These are phyloP conservation scores for Chalciporus sp. DNA, from an alignment of 1,284 basidiomycete species.

Conservation along the genomic window DNA sequence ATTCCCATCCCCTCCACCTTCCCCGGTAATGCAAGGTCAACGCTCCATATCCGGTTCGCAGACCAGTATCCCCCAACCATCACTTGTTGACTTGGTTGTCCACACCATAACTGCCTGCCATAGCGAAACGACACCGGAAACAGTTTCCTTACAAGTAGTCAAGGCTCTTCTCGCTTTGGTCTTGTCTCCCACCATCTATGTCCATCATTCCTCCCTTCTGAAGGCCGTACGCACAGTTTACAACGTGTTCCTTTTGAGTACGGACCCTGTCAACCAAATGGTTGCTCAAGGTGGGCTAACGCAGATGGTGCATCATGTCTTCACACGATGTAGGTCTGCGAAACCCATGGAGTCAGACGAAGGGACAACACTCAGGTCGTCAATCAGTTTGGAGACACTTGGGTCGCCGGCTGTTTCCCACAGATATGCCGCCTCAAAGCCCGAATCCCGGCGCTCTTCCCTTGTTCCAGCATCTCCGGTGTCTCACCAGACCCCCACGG, in stretches of 20 bases:
- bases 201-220: slow-evolving; percentile 92
- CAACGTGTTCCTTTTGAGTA: slow-evolving; percentile 91
- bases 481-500: slow-evolving; percentile 4
- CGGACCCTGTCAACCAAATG: slow-evolving; percentile 90
- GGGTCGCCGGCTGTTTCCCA: slow-evolving; percentile 10
- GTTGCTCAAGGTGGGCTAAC: slow-evolving; percentile 95
- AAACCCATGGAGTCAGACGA: slow-evolving; percentile 36
- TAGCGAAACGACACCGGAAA: slow-evolving; percentile 81
- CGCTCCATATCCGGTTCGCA: slow-evolving; percentile 52
- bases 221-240: slow-evolving; percentile 96
- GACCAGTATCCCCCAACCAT: slow-evolving; percentile 55
- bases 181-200: slow-evolving; percentile 81
- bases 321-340: slow-evolving; percentile 67
- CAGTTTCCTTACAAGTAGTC: slow-evolving; percentile 93
- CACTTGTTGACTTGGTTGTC: slow-evolving; percentile 88
- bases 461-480: slow-evolving; percentile 1
- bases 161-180: slow-evolving; percentile 90
- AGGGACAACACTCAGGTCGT: slow-evolving; percentile 18
- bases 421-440: slow-evolving; percentile 5
- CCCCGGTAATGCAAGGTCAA: slow-evolving; percentile 55
- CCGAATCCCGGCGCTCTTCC: slow-evolving; percentile 17
- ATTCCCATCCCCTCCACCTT: slow-evolving; percentile 67
- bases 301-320: slow-evolving; percentile 97
- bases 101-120: slow-evolving; percentile 94
- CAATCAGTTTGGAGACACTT: slow-evolving; percentile 26